These are phyloP conservation scores for Xylariaceae sp. DNA, from an alignment of 2,329 filamentous ascomycete species.

Conservation along the genomic window DNA sequence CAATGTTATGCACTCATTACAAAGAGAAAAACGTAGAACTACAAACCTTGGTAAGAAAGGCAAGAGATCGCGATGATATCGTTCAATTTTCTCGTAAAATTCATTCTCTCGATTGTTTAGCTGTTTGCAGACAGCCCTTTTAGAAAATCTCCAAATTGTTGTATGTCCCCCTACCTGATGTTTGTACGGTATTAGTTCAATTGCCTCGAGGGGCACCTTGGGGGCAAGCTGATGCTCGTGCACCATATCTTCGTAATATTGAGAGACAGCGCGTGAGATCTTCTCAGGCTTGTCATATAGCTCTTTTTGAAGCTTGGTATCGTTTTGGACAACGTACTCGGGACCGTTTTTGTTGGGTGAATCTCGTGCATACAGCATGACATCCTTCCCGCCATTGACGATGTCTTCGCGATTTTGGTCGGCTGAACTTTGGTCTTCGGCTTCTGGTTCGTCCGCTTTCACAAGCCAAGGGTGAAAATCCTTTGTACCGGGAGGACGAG, in stretches of 20 bases:
- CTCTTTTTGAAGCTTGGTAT: constrained; percentile 45
- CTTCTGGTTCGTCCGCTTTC: constrained; percentile 59
- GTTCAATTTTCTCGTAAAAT: constrained; percentile 97
- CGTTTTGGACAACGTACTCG: constrained; percentile 50
- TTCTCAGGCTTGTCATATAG: constrained; percentile 43
- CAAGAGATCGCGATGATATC: constrained; percentile 85
- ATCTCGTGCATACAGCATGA: constrained; percentile 38
- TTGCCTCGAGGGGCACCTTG: constrained; percentile 78
- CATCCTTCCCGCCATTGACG: constrained; percentile 34
- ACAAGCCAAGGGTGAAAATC: constrained; percentile 61
- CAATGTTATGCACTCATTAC: neutral
- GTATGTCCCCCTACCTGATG: constrained; percentile 98
- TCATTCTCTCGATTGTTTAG: constrained; percentile 98
- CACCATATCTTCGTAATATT: constrained; percentile 54
- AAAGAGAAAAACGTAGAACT: constrained; percentile 15
- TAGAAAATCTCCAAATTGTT: constrained; percentile 93
- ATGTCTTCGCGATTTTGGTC: constrained; percentile 44
- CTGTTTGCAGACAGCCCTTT: constrained; percentile 95
- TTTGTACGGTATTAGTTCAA: constrained; percentile 94
- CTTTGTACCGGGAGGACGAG: constrained; percentile 39
- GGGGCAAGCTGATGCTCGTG: constrained; percentile 58
- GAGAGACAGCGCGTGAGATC: constrained; percentile 47
- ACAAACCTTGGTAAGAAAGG: constrained; percentile 84
- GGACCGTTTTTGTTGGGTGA: constrained; percentile 44
- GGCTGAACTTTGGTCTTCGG: constrained; percentile 41